Evolutionary conservation across 192 early-diverging fungal genomes (phyloP).

Genomic region (Podila epigama): DNA sequence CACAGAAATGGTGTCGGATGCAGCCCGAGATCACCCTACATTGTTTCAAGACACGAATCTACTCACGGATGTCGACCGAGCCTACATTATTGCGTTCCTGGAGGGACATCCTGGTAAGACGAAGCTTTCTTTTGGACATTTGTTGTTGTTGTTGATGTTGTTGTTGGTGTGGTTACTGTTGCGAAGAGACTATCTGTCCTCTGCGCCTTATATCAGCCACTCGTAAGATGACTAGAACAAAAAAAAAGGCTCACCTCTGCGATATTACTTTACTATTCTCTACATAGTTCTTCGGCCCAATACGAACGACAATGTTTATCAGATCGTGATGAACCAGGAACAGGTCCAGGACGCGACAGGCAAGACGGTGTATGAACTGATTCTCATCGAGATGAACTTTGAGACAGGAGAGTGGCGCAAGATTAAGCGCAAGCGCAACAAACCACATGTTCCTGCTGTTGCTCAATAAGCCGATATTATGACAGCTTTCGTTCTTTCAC

Average conservation of each 20-base stretch:
- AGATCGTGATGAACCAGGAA: constrained; percentile 50
- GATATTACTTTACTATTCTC: neutral
- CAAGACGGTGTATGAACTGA: constrained; percentile 38
- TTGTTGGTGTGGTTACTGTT: too few relatives aligned
- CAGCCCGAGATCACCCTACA: constrained; percentile 22
- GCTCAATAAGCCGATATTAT: too few relatives aligned
- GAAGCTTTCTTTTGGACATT: neutral
- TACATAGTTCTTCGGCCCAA: constrained; percentile 38
- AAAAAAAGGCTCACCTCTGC: neutral
- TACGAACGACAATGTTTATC: constrained; percentile 26
- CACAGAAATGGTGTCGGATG: neutral
- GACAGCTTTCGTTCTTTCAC: too few relatives aligned
- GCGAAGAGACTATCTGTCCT: too few relatives aligned
- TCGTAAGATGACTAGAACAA: too few relatives aligned
- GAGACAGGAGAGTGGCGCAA: constrained; percentile 50
- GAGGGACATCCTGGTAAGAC: constrained; percentile 42
- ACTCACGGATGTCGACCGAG: constrained; percentile 23
- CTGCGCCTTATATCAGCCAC: too few relatives aligned
- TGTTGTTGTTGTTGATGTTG: too few relatives aligned
- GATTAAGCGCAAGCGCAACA: constrained; percentile 32
- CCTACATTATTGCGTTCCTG: constrained; percentile 36
- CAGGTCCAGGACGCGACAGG: constrained; percentile 35
- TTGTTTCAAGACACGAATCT: constrained; percentile 44
- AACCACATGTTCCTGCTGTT: constrained; percentile 4
- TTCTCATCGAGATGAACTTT: constrained; percentile 50